These are phyloP conservation scores for Blyttiomyces sp. DNA, from an alignment of 371 early-diverging fungal species.

Conservation along the genomic window DNA sequence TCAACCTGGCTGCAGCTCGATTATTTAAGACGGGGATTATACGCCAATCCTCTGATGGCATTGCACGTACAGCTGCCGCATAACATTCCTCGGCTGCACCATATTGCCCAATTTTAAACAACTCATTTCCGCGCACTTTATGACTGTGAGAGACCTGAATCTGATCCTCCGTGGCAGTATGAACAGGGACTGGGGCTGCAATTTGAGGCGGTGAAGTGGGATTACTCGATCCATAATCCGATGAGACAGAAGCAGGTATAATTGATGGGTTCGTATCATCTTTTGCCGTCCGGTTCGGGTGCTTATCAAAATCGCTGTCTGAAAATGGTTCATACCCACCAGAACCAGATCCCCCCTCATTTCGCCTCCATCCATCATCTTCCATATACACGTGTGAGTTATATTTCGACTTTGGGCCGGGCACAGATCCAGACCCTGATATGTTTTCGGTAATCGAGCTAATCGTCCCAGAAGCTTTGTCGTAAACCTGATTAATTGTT, in stretches of 20 bases:
- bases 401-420: no score
- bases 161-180: conserved; percentile 12
- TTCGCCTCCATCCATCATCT: no score
- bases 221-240: no score
- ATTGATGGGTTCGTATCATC: no score
- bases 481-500: conserved; percentile 31
- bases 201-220: not conserved
- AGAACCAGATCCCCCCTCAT: no score
- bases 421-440: no score
- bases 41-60: conserved; percentile 21
- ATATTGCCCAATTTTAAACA: conserved; percentile 86
- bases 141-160: conserved; percentile 8
- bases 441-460: conserved; percentile 12
- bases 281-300: no score
- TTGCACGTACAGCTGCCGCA: conserved; percentile 56
- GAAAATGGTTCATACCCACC: no score
- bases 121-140: conserved; percentile 71
- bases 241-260: no score
- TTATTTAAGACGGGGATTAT: conserved; percentile 76
- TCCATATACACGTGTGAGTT: no score
- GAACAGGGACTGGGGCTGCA: conserved; percentile 1
- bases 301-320: not conserved
- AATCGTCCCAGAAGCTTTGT: conserved; percentile 22
- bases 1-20: conserved; percentile 79
- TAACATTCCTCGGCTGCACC: conserved; percentile 76